A percentile compares a stretch with the other conserved stretches of the same genome.
phyloP scores from a whole-genome alignment of 2,329 filamentous ascomycete genomes.

The Phaeoacremonium minimum region DNA sequence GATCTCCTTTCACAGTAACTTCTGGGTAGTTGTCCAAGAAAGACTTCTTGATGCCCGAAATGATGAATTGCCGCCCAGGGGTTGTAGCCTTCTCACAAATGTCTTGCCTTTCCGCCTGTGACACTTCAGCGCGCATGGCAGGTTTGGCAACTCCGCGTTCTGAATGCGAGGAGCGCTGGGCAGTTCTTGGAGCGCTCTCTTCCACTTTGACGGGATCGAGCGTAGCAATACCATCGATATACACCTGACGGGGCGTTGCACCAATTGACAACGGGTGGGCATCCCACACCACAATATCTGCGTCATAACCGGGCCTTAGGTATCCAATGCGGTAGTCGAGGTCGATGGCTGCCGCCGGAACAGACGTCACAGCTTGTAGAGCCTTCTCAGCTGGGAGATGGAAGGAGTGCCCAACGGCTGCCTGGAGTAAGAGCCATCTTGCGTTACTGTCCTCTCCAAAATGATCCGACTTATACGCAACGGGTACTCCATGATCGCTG shows the following conservation, averaged over 20 bases:
- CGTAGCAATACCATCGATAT: constrained; percentile 36
- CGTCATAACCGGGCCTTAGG: constrained; percentile 38
- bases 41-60: constrained; percentile 30
- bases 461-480: constrained; percentile 39
- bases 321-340: constrained; percentile 39
- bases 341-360: constrained; percentile 37
- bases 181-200: constrained; percentile 15
- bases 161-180: constrained; percentile 1
- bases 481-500: constrained; percentile 29
- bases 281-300: constrained; percentile 45
- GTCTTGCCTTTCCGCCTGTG: constrained; percentile 14
- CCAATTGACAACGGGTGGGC: constrained; percentile 39
- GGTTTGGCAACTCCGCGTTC: constrained; percentile 9
- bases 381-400: constrained; percentile 32
- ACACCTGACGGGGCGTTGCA: constrained; percentile 40
- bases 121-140: constrained; percentile 16
- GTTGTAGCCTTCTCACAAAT: constrained; percentile 17
- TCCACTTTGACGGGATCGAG: constrained; percentile 25
- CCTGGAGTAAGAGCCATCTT: constrained; percentile 35
- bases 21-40: constrained; percentile 21
- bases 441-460: constrained; percentile 25
- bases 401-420: constrained; percentile 35
- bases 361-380: constrained; percentile 37
- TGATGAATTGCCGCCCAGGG: constrained; percentile 20
- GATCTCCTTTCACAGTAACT: not conserved